Evolutionary conservation across 1,284 basidiomycete species (phyloP).

Genomic region (Rhodotorula sp.): DNA sequence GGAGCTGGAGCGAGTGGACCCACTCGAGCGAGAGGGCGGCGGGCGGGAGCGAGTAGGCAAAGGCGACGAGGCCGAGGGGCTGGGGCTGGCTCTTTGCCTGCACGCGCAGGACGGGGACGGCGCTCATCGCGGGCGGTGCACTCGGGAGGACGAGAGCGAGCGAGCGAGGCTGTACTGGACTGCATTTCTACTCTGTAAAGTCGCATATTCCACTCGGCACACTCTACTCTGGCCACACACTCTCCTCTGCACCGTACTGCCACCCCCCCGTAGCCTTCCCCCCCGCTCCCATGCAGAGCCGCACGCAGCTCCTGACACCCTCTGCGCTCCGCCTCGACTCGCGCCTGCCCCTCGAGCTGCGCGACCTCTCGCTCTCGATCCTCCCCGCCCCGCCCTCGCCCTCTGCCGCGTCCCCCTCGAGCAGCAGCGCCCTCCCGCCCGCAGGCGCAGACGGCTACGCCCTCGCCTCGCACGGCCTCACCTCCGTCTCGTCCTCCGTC

Average conservation of each 20-base stretch:
- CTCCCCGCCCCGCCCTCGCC: slow-evolving; percentile 55
- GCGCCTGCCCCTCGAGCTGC: slow-evolving; percentile 82
- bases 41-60: slow-evolving; percentile 26
- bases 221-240: not conserved
- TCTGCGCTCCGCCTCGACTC: slow-evolving; percentile 72
- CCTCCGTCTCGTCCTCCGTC: slow-evolving; percentile 79
- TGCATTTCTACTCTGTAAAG: too few relatives aligned
- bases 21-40: slow-evolving; percentile 22
- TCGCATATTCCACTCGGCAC: not conserved
- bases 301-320: slow-evolving; percentile 37
- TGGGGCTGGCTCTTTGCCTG: slow-evolving; percentile 18
- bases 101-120: slow-evolving; percentile 9
- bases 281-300: slow-evolving; percentile 11
- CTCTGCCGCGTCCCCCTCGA: not conserved
- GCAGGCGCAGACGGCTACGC: slow-evolving; percentile 67
- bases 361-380: slow-evolving; percentile 76
- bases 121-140: not conserved
- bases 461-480: slow-evolving; percentile 82
- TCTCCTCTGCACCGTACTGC: too few relatives aligned
- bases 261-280: too few relatives aligned
- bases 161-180: too few relatives aligned
- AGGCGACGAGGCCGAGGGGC: slow-evolving; percentile 22
- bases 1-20: slow-evolving; percentile 26
- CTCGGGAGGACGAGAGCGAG: not conserved
- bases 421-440: slow-evolving; percentile 13